phyloP scores from a whole-genome alignment of 106 monocot species.

The Iris macrosiphon region DNA sequence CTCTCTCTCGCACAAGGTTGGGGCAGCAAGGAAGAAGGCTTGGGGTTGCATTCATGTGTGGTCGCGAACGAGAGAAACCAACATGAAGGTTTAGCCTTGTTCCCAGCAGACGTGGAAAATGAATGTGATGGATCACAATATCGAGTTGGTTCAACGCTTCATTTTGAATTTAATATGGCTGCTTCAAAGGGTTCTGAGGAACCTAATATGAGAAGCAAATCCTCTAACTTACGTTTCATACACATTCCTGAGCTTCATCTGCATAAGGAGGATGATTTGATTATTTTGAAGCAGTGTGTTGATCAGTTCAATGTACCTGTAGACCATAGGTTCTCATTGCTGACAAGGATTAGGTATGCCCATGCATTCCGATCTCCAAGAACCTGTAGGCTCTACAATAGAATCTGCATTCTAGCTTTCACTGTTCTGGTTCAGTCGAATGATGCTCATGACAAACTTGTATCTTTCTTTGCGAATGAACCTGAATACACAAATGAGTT shows the following conservation, averaged over 20 bases:
- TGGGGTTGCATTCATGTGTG: conserved; percentile 86
- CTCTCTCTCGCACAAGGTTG: conserved; percentile 96
- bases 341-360: conserved; percentile 96
- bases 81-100: conserved; percentile 52
- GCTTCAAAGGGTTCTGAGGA: conserved; percentile 22
- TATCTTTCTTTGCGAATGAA: conserved; percentile 96
- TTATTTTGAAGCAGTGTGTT: conserved; percentile 72
- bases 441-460: conserved; percentile 95
- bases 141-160: conserved; percentile 84
- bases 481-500: conserved; percentile 95
- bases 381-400: conserved; percentile 64
- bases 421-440: conserved; percentile 86
- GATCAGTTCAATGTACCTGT: conserved; percentile 79
- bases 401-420: conserved; percentile 91
- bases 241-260: conserved; percentile 87
- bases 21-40: conserved; percentile 99
- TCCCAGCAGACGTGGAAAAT: conserved; percentile 66
- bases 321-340: conserved; percentile 85
- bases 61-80: conserved; percentile 71
- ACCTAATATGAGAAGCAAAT: conserved; percentile 18
- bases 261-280: conserved; percentile 79
- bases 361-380: conserved; percentile 67
- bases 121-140: conserved; percentile 47
- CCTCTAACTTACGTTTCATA: conserved; percentile 52
- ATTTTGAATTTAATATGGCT: conserved; percentile 74